These are phyloP conservation scores for Aspergillus ochraceus DNA, from an alignment of 2,329 filamentous ascomycete genomes.

Conservation along the genomic window DNA sequence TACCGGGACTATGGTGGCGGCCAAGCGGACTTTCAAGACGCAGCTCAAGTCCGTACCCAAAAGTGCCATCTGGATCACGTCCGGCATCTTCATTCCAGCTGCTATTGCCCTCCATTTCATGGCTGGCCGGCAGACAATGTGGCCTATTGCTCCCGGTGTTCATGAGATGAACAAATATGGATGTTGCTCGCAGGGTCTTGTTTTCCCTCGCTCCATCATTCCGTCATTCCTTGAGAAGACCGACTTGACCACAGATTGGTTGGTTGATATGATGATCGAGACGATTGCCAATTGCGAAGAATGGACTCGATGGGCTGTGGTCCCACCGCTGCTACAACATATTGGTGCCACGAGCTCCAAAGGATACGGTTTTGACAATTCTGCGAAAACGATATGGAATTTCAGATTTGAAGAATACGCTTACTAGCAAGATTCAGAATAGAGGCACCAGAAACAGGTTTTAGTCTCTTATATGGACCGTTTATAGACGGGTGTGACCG, in stretches of 20 bases:
- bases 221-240: conserved; percentile 9
- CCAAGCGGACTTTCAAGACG: conserved; percentile 9
- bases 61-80: conserved; percentile 22
- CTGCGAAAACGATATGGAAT: conserved; percentile 15
- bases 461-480: too few species aligned
- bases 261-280: conserved; percentile 19
- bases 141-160: conserved; percentile 36
- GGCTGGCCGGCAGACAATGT: conserved; percentile 41
- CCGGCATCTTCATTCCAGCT: conserved; percentile 27
- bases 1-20: conserved; percentile 1
- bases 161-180: conserved; percentile 42
- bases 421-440: neutral
- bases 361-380: conserved; percentile 15
- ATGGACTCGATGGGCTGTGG: conserved; percentile 12
- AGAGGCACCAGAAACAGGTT: too few species aligned
- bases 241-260: conserved; percentile 12
- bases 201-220: conserved; percentile 35
- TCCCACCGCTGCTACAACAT: conserved; percentile 17
- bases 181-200: conserved; percentile 46
- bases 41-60: conserved; percentile 17
- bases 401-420: conserved; percentile 16
- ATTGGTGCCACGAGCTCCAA: conserved; percentile 16
- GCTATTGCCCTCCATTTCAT: conserved; percentile 40
- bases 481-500: too few species aligned
- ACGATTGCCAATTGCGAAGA: conserved; percentile 11